Conservation (phyloP, 169 alveolate genomes). For the Sarcocystis neurona region DNA sequence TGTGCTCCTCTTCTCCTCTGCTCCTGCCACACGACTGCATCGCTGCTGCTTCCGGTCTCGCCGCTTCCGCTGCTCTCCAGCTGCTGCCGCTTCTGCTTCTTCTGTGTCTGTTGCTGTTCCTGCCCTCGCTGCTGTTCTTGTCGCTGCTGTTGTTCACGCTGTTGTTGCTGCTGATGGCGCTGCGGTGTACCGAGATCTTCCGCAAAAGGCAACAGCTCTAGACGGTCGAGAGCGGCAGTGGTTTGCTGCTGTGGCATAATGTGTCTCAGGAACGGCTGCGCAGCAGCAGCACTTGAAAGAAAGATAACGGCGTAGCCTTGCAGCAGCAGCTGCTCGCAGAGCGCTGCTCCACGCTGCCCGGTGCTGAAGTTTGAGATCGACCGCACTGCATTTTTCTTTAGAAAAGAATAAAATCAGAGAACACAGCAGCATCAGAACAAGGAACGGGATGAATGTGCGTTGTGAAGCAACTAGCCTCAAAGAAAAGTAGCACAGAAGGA, state of each 20-base stretch:
- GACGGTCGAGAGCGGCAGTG: slow-evolving; percentile 40
- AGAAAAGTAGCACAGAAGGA: not conserved
- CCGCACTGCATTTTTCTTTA: slow-evolving; percentile 52
- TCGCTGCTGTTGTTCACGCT: too few species aligned
- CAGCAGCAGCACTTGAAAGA: slow-evolving; percentile 20
- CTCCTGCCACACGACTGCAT: too few species aligned
- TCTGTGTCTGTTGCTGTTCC: too few species aligned
- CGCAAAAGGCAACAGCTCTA: not conserved
- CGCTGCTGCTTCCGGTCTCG: too few species aligned
- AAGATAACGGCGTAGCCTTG: slow-evolving; percentile 46
- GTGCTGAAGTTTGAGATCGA: slow-evolving; percentile 51
- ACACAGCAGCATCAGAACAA: not conserved
- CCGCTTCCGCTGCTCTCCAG: too few species aligned
- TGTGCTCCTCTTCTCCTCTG: too few species aligned
- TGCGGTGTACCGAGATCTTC: too few species aligned
- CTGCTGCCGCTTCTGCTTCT: too few species aligned
- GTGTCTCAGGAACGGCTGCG: slow-evolving; percentile 59
- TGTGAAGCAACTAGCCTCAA: slow-evolving; percentile 1
- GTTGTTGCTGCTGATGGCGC: too few species aligned
- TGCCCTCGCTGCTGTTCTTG: too few species aligned
- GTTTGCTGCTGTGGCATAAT: slow-evolving; percentile 40
- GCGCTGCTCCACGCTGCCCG: slow-evolving; percentile 60
- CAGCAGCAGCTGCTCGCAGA: slow-evolving; percentile 60
- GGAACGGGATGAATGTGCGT: not conserved
- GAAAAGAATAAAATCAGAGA: not conserved